Conservation (phyloP, 768 basidiomycete genomes). For the Rhizopogon salebrosus region DNA sequence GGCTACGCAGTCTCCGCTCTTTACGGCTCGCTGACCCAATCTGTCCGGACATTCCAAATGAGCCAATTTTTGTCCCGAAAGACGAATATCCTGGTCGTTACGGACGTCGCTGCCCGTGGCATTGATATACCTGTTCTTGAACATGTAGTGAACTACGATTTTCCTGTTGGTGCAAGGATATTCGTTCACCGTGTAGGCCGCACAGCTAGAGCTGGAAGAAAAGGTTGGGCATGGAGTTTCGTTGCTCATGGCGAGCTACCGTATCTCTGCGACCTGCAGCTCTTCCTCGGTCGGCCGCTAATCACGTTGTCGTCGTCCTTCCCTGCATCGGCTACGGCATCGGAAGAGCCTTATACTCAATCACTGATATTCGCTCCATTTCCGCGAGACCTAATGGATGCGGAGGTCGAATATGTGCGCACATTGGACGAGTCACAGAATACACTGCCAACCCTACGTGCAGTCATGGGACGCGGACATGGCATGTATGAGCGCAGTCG, state of each 20-base stretch:
- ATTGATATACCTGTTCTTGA: constrained; percentile 96
- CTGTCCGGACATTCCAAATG: constrained; percentile 86
- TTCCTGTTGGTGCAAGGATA: constrained; percentile 87
- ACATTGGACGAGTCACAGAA: constrained; percentile 61
- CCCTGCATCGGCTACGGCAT: constrained; percentile 30
- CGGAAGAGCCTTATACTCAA: constrained; percentile 64
- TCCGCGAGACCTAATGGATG: constrained; percentile 72
- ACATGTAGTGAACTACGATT: constrained; percentile 97
- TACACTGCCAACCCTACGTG: constrained; percentile 58
- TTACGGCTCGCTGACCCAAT: constrained; percentile 92
- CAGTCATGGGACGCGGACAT: constrained; percentile 87
- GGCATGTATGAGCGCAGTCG: constrained; percentile 92
- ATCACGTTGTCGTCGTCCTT: constrained; percentile 33
- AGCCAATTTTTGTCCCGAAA: constrained; percentile 77
- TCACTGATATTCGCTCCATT: constrained; percentile 79
- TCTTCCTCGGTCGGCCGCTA: constrained; percentile 83
- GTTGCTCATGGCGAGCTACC: constrained; percentile 83
- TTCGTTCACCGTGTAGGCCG: constrained; percentile 97
- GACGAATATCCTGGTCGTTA: constrained; percentile 88
- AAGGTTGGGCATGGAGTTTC: constrained; percentile 97
- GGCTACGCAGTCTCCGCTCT: constrained; percentile 92
- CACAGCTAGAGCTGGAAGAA: constrained; percentile 91
- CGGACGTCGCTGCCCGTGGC: constrained; percentile 96
- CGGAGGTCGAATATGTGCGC: constrained; percentile 77
- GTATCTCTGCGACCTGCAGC: constrained; percentile 86